Base-by-base conservation (phyloP, 805 yeast species). In the Yarrowia keelungensis region DNA sequence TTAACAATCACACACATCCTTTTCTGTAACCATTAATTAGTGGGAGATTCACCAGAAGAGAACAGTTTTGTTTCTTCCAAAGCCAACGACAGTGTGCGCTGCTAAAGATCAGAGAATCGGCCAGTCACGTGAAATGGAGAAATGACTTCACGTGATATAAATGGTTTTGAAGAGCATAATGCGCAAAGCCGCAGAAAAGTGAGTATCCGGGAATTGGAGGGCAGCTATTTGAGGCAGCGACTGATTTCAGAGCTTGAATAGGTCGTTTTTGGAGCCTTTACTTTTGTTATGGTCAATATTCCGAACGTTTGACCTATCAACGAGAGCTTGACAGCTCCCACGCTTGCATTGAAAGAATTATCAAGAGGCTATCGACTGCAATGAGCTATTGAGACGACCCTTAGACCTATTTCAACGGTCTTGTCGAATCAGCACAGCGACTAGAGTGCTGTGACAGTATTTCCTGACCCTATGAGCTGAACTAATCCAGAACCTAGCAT, bases 81-180 rank as follows among this genome's bases (percentile, higher is more conserved):
- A 38, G 36, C 59, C 59, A 53, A 53, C 43, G 7, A 56, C 11
- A 32, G 32, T 16, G 22, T 32, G 64, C 32, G 64, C 50, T 56
- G 64, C 32, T 32, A 53, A 53, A 42, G 59, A 56, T 49, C 15
- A 42, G 10, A 26, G 11, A 56, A 8, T 26, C 49, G 42, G 64
- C 64, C 49, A 56, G 49, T 56, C 64, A 56, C 64, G 49, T 56
- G 64, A 56, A 56, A 56, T 56, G 64, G 64, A 56, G 64, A 56
- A 56, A 56, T 56, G 64, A 42, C 64, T 42, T 56, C 64, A 56
- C 64, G 64, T 56, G 64, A 38, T 56, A 42, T 56, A 56, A 42
- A 42, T 56, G 64, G 64, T 42, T 56, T 42, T 42, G 64, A 56
- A 43, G 64, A 56, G 49, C 64, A 56, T 41, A 43, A 26, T 56